Evolutionary conservation across 192 early-diverging fungal species (phyloP), one percentile per base, ranked within the genome.

Genomic region (Gamsiella multidivaricata): DNA sequence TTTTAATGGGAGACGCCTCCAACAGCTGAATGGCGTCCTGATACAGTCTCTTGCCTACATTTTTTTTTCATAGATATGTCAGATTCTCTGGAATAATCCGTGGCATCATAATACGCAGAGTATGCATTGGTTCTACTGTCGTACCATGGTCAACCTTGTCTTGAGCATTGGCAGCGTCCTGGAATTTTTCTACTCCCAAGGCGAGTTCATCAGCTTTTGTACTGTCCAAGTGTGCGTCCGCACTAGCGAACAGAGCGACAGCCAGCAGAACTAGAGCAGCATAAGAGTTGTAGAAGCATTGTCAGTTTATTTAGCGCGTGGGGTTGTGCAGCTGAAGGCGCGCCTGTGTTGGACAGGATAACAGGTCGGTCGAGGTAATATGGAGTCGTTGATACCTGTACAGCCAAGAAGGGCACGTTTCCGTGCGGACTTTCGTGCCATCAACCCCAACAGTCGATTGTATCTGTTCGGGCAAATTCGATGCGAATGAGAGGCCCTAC

Each of bases 381-480:
- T n/a, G n/a, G n/a, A n/a, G n/a, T n/a, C n/a, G n/a, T n/a, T n/a
- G n/a, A n/a, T 76, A 67, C 72, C 50, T 62, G 72, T 76, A 45
- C 63, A 76, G 32, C 63, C 59, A n/a, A 76, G 45, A 7, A 76
- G 41, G 51, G 37, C 65, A 49, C 59, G 57, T 67, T 61, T 66
- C 64, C 64, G 50, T n/a, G 41, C 25, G 50, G 33, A 34, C 51
- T 49, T 66, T 55, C 29, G 51, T 45, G 59, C 49, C 72, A 67
- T 76, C 41, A 39, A 12, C 12, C 12, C 12, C 37, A 39, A 39
- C 37, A 9, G 37, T 39, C 37, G 12, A 39, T 39, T 39, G 5
- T 5, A 5, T 12, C 37, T 39, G 37, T n/a, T n/a, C n/a, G n/a
- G n/a, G n/a, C n/a, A n/a, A n/a, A 12, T 39, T 39, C 12, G 37